phyloP scores from a whole-genome alignment of 1,139 yeast species.

The Pichia sp. region DNA sequence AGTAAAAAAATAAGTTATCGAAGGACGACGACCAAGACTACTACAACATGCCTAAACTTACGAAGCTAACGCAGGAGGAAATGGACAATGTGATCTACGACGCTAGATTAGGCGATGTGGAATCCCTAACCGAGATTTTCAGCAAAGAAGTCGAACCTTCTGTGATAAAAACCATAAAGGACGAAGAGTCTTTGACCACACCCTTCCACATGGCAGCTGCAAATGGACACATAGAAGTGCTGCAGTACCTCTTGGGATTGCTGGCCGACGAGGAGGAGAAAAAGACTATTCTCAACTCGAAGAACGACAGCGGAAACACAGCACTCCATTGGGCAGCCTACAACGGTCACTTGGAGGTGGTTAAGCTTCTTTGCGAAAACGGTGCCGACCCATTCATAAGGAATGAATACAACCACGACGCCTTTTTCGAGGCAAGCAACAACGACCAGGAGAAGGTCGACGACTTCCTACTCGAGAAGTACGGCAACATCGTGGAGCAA shows the following conservation, averaged over 20 bases:
- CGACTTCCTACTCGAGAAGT: constrained; percentile 67
- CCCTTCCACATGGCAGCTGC: constrained; percentile 94
- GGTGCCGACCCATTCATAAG: constrained; percentile 76
- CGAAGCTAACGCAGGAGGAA: constrained; percentile 58
- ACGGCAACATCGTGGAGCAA: constrained; percentile 61
- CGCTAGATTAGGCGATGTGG: constrained; percentile 84
- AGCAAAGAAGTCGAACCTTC: constrained; percentile 50
- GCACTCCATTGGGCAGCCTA: constrained; percentile 94
- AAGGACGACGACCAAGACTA: too few species aligned
- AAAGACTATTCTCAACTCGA: constrained; percentile 43
- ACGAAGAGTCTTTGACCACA: constrained; percentile 62
- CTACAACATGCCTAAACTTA: constrained; percentile 25
- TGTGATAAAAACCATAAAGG: constrained; percentile 49
- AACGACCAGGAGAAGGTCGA: constrained; percentile 62
- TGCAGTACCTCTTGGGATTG: constrained; percentile 54
- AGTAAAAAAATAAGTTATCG: too few species aligned
- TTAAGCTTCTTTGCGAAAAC: constrained; percentile 66
- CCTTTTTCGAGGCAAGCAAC: constrained; percentile 83
- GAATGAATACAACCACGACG: constrained; percentile 74
- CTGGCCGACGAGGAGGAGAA: constrained; percentile 43
- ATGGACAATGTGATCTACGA: constrained; percentile 77
- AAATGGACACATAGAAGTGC: constrained; percentile 77
- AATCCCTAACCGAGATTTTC: constrained; percentile 64
- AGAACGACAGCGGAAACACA: constrained; percentile 83
- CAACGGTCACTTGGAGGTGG: constrained; percentile 76